Base-by-base conservation (phyloP, 2,329 filamentous ascomycete genomes). In the Herpotrichia juniperi region DNA sequence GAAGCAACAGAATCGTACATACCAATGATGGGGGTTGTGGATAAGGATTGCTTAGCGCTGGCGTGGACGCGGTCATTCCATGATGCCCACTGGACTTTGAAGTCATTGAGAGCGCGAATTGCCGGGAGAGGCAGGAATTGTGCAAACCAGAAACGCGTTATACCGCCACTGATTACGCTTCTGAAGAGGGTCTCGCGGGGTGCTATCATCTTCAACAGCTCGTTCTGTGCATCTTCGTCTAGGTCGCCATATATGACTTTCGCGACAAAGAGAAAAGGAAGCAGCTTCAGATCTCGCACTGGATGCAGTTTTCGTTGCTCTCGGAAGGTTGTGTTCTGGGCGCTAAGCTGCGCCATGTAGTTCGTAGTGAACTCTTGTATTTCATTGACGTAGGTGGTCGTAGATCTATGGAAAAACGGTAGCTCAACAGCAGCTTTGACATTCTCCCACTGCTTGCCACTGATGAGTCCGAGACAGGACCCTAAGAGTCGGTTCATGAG, bases 381-480 rank as follows among this genome's bases (percentile, higher is more conserved):
- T 9, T 17, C n/a, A 12, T 31, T 14, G 12, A 58, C 45, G 21
- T 57, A 54, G 1, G 24, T 14, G n/a, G 37, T 32, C 9, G 51
- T 44, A 32, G 46, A 21, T 8, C 30, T 48, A 28, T 46, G 45
- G 12, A 48, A 14, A 45, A 72, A 72, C 2, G 66, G 50, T 11
- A 46, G 12, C 35, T 67, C 62, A 10, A 56, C 50, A 25, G 54
- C 54, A 3, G 53, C 39, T 10, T 63, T 58, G 1, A 75, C 24
- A 11, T 37, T 46, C 46, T 57, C 47, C 71, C 70, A 78, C 19
- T 66, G 48, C 2, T 55, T 21, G 1, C 59, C 53, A 35, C 67
- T 78, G 47, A 79, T 61, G 1, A 80, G 62, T 0, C 78, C 78
- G 0, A 81, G 47, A 53, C 78, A 80, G 42, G 69, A 49, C 0